Evolutionary conservation across 192 early-diverging fungal species (phyloP), one percentile per base, ranked within the genome.

Genomic region (Diversispora eburnea): DNA sequence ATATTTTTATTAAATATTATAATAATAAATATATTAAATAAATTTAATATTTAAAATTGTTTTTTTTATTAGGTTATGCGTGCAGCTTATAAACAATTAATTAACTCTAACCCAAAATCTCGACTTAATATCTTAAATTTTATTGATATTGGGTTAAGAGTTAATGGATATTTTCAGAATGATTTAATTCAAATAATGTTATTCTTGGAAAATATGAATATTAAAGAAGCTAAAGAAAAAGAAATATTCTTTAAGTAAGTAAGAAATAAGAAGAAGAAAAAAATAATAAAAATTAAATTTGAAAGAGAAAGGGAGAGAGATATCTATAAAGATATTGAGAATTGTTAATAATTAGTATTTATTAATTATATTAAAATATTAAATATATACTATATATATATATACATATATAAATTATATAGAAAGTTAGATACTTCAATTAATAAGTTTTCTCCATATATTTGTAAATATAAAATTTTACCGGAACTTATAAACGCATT

Each of bases 381-480:
- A 33, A 33, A 33, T 33, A 33, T 33, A 33, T 33, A 33, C 25
- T 33, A 56, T 15, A 56, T 15, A 19, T 56, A 55, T 55, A 55
- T 55, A 12, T 56, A 1, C 20, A 15, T 56, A 56, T 59, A 63
- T 52, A 76, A 25, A 42, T 6, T 59, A 13, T 59, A 45, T 52
- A 87, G 93, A 33, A 89, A 92, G 52, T 82, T 98, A 61, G 90
- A 91, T 73, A 64, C 77, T 22, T 78, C 84, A 2, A 83, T 97
- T 15, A 91, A 90, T 17, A 77, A 82, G n/a, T 94, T 95, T 67
- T 95, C 95, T 42, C 71, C 77, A 19, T 86, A 90, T 13, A 97
- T 95, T 79, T 90, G 87, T 74, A 94, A 90, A 67, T 89, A 94
- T 85, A 98, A 98, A 81, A 90, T 98, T 47, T 82, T 96, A 78